These are phyloP conservation scores for Blastobotrys indianensis DNA, from an alignment of 1,139 yeast genomes.

Conservation along the genomic window DNA sequence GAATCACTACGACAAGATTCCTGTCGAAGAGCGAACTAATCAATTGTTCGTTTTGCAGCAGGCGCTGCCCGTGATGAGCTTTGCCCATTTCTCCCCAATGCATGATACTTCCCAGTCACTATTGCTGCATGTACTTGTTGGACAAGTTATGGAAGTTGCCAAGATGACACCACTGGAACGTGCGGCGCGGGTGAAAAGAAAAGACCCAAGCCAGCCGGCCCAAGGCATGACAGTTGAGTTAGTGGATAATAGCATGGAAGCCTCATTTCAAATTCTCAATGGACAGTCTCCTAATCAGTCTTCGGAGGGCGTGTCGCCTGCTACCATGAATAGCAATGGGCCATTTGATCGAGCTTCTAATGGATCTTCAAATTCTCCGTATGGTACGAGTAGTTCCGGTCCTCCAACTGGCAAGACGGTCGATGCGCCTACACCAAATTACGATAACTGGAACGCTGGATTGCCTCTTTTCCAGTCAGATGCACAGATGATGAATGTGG, in stretches of 20 bases:
- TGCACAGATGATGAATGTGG: no score
- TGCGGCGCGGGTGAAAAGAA: constrained; percentile 3
- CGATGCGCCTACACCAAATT: no score
- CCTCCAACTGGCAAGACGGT: no score
- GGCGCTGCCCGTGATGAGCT: constrained; percentile 15
- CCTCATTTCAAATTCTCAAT: background rate
- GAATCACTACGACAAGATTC: constrained; percentile 19
- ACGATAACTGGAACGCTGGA: no score
- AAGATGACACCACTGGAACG: constrained; percentile 21
- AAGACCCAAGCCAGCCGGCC: background rate
- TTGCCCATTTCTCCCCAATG: constrained; percentile 14
- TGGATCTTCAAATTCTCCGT: background rate
- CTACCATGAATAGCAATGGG: background rate
- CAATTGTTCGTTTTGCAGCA: constrained; percentile 10
- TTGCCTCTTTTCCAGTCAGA: no score
- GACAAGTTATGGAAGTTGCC: constrained; percentile 18
- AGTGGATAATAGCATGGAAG: constrained; percentile 3
- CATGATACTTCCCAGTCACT: constrained; percentile 18
- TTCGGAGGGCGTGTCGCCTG: background rate
- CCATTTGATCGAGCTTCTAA: background rate
- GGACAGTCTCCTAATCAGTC: background rate
- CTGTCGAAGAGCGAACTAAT: constrained; percentile 13
- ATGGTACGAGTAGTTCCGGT: no score
- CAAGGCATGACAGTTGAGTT: constrained; percentile 12
- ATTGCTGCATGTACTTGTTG: constrained; percentile 16